These are phyloP conservation scores for Cercospora sp. DNA, from an alignment of 2,329 filamentous ascomycete species.

Conservation along the genomic window DNA sequence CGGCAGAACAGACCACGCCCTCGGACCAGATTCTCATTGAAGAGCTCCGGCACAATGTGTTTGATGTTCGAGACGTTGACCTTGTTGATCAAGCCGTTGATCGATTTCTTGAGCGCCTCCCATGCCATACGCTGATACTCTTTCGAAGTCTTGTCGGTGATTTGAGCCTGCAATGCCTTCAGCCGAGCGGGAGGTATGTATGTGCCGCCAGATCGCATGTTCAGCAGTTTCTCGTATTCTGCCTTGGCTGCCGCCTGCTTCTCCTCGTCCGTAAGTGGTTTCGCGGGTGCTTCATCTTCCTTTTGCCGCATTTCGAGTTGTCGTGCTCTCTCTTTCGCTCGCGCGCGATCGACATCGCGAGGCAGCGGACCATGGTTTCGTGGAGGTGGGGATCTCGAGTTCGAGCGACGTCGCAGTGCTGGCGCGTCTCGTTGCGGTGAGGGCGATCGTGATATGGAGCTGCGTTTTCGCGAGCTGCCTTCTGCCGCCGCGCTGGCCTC, in stretches of 20 bases:
- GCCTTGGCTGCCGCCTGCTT: conserved; percentile 87
- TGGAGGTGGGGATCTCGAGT: conserved; percentile 36
- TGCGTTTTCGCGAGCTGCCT: conserved; percentile 36
- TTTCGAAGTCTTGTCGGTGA: conserved; percentile 93
- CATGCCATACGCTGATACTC: conserved; percentile 99
- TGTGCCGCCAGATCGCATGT: conserved; percentile 89
- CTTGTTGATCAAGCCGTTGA: conserved; percentile 99
- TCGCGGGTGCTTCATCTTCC: conserved; percentile 49
- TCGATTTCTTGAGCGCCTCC: conserved; percentile 98
- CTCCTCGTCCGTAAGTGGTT: conserved; percentile 70
- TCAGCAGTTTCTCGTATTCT: conserved; percentile 89
- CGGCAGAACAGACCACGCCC: conserved; percentile 91
- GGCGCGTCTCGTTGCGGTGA: conserved; percentile 40
- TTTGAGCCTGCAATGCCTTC: conserved; percentile 89
- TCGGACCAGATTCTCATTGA: conserved; percentile 88
- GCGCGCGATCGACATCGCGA: conserved; percentile 51
- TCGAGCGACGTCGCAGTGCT: conserved; percentile 35
- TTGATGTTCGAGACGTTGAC: conserved; percentile 99
- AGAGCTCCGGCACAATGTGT: conserved; percentile 91
- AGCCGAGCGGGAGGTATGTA: conserved; percentile 93
- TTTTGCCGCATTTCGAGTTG: conserved; percentile 49
- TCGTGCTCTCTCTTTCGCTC: conserved; percentile 55
- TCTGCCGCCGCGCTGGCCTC: conserved; percentile 22
- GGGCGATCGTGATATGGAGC: conserved; percentile 38
- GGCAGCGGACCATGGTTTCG: conserved; percentile 46